phyloP scores from a whole-genome alignment of 78 protist species.

The Blattamonas nauphoetae region DNA sequence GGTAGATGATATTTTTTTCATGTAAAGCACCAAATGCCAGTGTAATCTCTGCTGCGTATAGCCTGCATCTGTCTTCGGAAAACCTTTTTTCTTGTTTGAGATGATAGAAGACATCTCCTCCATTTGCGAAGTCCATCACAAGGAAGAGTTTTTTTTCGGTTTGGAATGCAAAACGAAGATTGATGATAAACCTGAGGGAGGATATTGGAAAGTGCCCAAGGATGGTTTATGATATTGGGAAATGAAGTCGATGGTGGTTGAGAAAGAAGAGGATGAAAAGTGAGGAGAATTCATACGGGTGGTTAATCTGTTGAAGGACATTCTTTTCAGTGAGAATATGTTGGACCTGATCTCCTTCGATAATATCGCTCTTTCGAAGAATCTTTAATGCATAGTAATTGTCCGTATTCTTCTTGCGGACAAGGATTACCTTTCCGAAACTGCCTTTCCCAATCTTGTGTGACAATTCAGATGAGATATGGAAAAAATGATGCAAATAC shows the following conservation, averaged over 20 bases:
- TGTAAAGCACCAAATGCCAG: slow-evolving; percentile 73
- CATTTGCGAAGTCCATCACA: slow-evolving; percentile 81
- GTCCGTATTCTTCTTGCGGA: neutral
- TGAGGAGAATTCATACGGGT: neutral
- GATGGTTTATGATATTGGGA: no score
- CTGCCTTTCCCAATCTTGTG: slow-evolving; percentile 21
- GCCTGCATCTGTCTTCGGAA: slow-evolving; percentile 44
- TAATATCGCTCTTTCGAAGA: slow-evolving; percentile 29
- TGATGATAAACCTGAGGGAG: slow-evolving; percentile 78
- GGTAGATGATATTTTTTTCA: slow-evolving; percentile 45
- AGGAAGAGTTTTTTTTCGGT: slow-evolving; percentile 73
- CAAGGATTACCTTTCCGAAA: slow-evolving; percentile 3
- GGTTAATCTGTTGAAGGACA: slow-evolving; percentile 28
- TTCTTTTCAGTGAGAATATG: slow-evolving; percentile 69
- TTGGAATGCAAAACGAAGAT: slow-evolving; percentile 75
- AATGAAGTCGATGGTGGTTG: no score
- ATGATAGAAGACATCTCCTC: slow-evolving; percentile 88
- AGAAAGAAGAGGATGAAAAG: neutral
- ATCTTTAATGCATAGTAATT: slow-evolving; percentile 67
- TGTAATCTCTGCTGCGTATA: slow-evolving; percentile 76
- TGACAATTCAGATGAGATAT: neutral
- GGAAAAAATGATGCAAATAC: neutral
- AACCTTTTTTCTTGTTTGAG: slow-evolving; percentile 54
- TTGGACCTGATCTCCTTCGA: slow-evolving; percentile 64
- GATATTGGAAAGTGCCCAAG: neutral